Percentiles rank a stretch among this genome's conserved stretches.
phyloP scores from a whole-genome alignment of 1,139 yeast genomes.

The Pichia inconspicua region DNA sequence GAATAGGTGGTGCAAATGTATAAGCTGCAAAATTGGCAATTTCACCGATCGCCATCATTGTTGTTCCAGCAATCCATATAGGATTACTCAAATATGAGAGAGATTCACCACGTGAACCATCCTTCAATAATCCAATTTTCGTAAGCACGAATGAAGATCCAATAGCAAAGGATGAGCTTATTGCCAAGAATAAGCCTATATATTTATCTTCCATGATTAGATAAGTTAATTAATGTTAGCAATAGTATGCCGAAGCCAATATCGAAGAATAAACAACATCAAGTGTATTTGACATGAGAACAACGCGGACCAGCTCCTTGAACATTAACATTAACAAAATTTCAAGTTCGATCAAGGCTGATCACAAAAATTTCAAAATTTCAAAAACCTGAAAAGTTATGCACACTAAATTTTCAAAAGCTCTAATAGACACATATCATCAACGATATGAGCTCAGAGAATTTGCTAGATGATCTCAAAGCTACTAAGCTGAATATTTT shows the following conservation, averaged over 20 bases:
- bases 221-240: neutral
- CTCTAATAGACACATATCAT: neutral
- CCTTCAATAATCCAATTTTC: conserved; percentile 70
- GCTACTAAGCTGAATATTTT: neutral
- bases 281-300: no score
- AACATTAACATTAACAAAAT: no score
- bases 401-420: no score
- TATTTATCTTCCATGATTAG: conserved; percentile 63
- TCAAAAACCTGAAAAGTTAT: no score
- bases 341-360: no score
- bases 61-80: conserved; percentile 92
- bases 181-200: conserved; percentile 82
- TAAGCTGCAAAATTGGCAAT: conserved; percentile 91
- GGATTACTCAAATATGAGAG: conserved; percentile 75
- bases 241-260: neutral
- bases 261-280: no score
- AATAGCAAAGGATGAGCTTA: conserved; percentile 80
- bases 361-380: no score
- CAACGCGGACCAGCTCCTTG: no score
- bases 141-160: conserved; percentile 88
- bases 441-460: neutral
- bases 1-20: conserved; percentile 89
- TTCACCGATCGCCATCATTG: conserved; percentile 88
- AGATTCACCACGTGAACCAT: conserved; percentile 62
- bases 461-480: neutral